Evolutionary conservation across 2,329 filamentous ascomycete genomes (phyloP).

Genomic region (Alternaria infectoria): DNA sequence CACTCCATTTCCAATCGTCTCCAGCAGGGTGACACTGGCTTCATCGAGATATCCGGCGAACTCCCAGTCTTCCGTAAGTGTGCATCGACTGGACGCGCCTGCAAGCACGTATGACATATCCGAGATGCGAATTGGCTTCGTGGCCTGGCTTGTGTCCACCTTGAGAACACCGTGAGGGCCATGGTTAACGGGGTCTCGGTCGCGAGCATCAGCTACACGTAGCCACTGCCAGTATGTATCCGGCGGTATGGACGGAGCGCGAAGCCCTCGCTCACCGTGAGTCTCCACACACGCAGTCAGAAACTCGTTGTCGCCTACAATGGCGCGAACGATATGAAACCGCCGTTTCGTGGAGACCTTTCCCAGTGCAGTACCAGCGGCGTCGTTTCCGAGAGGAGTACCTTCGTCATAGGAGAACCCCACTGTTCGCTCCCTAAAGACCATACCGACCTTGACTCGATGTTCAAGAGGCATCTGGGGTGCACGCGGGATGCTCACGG

Average conservation of each 20-base stretch:
- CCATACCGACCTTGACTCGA: neutral
- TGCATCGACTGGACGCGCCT: neutral
- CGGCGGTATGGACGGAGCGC: neutral
- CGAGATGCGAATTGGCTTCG: neutral
- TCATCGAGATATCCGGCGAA: neutral
- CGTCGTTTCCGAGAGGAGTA: neutral
- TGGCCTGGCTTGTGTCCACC: neutral
- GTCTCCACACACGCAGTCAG: neutral
- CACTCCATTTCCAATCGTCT: neutral
- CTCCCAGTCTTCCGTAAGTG: neutral
- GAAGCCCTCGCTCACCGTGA: neutral
- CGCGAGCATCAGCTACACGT: neutral
- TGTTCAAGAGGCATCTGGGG: neutral
- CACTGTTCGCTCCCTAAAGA: neutral
- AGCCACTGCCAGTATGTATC: neutral
- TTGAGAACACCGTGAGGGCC: neutral
- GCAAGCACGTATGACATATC: neutral
- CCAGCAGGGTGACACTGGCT: neutral
- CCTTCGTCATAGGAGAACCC: neutral
- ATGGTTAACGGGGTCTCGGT: neutral
- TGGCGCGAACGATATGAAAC: neutral
- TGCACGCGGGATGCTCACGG: neutral
- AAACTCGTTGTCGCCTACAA: neutral
- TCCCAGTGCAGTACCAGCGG: neutral
- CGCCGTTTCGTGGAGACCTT: neutral